Base-by-base conservation (phyloP, 257 asterid species). In the Lycium barbarum region DNA sequence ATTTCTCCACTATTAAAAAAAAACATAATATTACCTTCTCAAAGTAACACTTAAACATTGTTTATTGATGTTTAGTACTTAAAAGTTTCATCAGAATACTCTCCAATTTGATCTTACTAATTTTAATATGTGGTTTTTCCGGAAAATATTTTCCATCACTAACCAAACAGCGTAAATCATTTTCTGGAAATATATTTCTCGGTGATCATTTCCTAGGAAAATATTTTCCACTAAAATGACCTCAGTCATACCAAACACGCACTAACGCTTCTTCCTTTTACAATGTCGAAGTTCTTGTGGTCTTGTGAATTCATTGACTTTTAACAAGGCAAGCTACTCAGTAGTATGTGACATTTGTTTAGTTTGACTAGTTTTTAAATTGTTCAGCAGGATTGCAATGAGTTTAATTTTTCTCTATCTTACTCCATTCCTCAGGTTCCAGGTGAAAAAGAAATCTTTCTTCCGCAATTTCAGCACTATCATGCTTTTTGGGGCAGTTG, bases 401-500 rank as follows among this genome's bases (percentile, higher is more conserved):
- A 51, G 45, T 49, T 51, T 51, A 22, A 26, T 84, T 85, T 54
- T 15, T 84, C 62, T 84, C 57, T 79, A 38, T 35, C 20, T 84
- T 71, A 49, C 66, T 86, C 15, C 85, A 47, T 88, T 87, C 45
- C 53, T 89, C 98, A 97, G 99, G 92, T 97, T 97, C 91, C 99
- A 97, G 93, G 99, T 97, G 63, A 97, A 97, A 88, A 97, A 97
- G 98, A 97, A 97, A 86, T 98, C 95, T 72, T 97, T 97, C 90
- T 97, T 97, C 86, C 99, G 97, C 91, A 97, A 97, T 92, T 95
- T 97, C 91, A 89, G 92, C 80, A 97, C 98, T 83, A 97, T 97
- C 45, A 92, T 91, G 85, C 88, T 97, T 91, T 97, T 93, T 87
- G 99, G 98, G 68, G 99, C 98, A 83, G 9, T 97, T 88, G 99